Evolutionary conservation across 805 yeast species (phyloP), one percentile per base, ranked within the genome.

Genomic region (Isabelozyma rhagii): DNA sequence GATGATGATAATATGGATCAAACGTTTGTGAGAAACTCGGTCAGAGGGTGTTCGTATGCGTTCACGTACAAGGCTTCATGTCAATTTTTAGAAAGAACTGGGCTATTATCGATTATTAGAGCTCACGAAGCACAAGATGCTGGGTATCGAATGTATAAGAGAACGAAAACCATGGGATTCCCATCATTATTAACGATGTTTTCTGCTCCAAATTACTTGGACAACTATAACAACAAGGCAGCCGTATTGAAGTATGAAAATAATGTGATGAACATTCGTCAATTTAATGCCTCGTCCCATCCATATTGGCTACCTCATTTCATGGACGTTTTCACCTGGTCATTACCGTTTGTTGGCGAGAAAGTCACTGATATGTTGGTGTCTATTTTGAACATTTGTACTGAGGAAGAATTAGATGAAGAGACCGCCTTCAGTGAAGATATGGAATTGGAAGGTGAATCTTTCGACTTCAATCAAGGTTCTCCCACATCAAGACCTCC

Each of bases 121-220:
- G 98, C 97, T 1, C 99, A 93, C 67, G 97, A 93, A 70, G 97
- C 97, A 1, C 99, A 93, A 68, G 97, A 93, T 67, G 92, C 94
- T 8, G 99, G 99, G 38, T 93, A 92, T 69, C 76, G 97, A 64
- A 94, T 94, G 89, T 93, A 93, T 70, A 87, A 85, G 59, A 82
- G 89, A 56, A 89, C 97, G 1, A 80, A 82, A 52, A 78, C 87
- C 4, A 84, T 91, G 61, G 96, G 96, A 10, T 93, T 93, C 64
- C 98, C 97, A 1, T 82, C 93, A 6, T 77, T 93, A 39, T 80
- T 93, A 66, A 91, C 98, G 3, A 83, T 93, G 72, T 93, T 93
- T 69, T 86, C 96, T 45, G 98, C 98, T 0, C 99, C 98, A 5
- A 93, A 93, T 67, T 93, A 93, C 69, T 77, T 92, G 62, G 98